Percentiles rank a stretch among this genome's conserved stretches.
phyloP scores from a whole-genome alignment of 1,139 yeast genomes.

The Spathaspora jeffriesii region DNA sequence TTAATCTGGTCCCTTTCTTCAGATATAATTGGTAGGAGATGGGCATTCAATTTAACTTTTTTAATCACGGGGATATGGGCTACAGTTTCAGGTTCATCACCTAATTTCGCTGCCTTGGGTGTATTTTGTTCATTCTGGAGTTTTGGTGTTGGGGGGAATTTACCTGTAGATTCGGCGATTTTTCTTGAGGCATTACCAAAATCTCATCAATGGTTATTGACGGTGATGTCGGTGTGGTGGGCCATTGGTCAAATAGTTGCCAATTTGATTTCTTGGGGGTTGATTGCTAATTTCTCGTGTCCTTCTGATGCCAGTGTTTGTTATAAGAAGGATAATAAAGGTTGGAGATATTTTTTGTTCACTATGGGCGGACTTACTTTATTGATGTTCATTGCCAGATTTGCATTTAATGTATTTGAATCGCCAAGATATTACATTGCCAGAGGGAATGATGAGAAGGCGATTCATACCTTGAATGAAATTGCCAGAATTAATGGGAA shows the following conservation, averaged over 20 bases:
- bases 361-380: slow-evolving; percentile 43
- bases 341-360: slow-evolving; percentile 45
- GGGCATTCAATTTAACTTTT: slow-evolving; percentile 46
- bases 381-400: slow-evolving; percentile 35
- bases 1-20: slow-evolving; percentile 42
- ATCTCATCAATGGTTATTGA: slow-evolving; percentile 38
- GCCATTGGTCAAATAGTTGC: slow-evolving; percentile 42
- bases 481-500: slow-evolving; percentile 37
- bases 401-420: slow-evolving; percentile 37
- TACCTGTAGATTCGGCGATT: slow-evolving; percentile 47
- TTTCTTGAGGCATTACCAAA: slow-evolving; percentile 43
- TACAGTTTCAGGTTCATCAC: slow-evolving; percentile 36
- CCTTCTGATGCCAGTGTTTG: slow-evolving; percentile 18
- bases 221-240: slow-evolving; percentile 48
- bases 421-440: slow-evolving; percentile 41
- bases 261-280: slow-evolving; percentile 41
- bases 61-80: slow-evolving; percentile 42
- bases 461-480: slow-evolving; percentile 34
- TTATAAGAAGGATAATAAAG: slow-evolving; percentile 35
- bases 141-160: slow-evolving; percentile 47
- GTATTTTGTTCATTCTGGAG: slow-evolving; percentile 42
- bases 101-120: slow-evolving; percentile 42
- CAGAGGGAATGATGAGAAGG: slow-evolving; percentile 36
- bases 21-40: slow-evolving; percentile 42
- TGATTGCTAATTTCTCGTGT: slow-evolving; percentile 41